Evolutionary conservation across 2,329 filamentous ascomycete species (phyloP), one percentile per base, ranked within the genome.

Genomic region (Chaetothyriales sp.): DNA sequence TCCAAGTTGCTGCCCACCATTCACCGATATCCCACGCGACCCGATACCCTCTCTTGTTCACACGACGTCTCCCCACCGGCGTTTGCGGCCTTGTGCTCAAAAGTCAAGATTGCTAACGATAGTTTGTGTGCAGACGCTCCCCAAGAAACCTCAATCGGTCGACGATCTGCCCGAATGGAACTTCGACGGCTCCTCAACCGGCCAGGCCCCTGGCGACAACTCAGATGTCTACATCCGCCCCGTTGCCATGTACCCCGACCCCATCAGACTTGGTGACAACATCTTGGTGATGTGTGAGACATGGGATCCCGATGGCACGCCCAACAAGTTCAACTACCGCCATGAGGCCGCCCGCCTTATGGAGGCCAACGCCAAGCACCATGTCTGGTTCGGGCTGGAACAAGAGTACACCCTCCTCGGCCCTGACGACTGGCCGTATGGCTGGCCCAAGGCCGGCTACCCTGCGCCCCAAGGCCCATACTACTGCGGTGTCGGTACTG

Each of bases 241-340:
- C 53, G 80, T 85, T 57, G 86, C 88, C 62, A 81, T 89, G 72
- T 95, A 80, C 79, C 84, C 87, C 61, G 88, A 95, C 59, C 90
- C 90, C 54, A 90, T 95, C 83, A 85, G 89, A 61, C 79, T 81
- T 55, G 80, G 80, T 54, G 85, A 88, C 72, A 95, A 95, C 78
- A 84, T 95, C 69, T 80, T 95, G 62, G 90, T 96, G 63, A 84
- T 96, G 64, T 80, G 83, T 66, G 90, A 95, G 76, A 94, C 86
- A 71, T 95, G 87, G 84, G 88, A 90, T 67, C 76, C 85, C 59
- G 89, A 95, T 71, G 89, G 88, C 66, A 87, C 81, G 57, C 92
- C 92, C 71, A 98, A 96, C 82, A 89, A 94, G 72, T 96, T 80
- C 84, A 98, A 98, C 84, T 86, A 83, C 82, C 86, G 92, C 61